Conservation (phyloP, 169 alveolate genomes). For the Theileria annulata region DNA sequence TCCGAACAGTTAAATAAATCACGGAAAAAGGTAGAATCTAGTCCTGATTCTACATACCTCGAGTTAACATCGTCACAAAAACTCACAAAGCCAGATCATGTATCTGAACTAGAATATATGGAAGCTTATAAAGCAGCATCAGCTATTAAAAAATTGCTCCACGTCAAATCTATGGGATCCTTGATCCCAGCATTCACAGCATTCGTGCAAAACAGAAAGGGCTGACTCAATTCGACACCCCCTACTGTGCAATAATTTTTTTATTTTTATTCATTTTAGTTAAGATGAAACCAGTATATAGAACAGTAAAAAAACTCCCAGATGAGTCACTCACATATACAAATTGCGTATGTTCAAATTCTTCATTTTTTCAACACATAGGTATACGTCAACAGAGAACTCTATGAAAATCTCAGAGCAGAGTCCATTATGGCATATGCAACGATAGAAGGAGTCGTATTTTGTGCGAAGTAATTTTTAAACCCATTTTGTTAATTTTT, state of each 20-base stretch:
- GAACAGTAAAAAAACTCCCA: constrained; percentile 64
- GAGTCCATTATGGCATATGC: constrained; percentile 62
- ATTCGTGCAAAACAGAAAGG: constrained; percentile 34
- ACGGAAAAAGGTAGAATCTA: not conserved
- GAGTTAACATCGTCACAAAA: not conserved
- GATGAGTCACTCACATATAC: constrained; percentile 66
- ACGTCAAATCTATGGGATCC: constrained; percentile 59
- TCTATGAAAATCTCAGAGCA: constrained; percentile 41
- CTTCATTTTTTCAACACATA: not conserved
- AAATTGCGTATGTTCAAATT: constrained; percentile 54
- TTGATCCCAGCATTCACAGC: constrained; percentile 64
- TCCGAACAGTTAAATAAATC: not conserved
- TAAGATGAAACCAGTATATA: constrained; percentile 28
- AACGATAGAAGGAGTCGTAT: constrained; percentile 49
- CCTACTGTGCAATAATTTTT: not conserved
- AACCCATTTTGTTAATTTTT: not conserved
- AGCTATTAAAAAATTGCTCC: constrained; percentile 37
- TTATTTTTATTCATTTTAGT: not conserved
- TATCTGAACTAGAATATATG: constrained; percentile 31
- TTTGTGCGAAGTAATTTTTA: constrained; percentile 54
- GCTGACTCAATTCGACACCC: constrained; percentile 2
- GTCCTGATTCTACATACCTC: not conserved
- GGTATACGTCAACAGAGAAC: constrained; percentile 63
- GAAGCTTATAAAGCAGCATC: constrained; percentile 58
- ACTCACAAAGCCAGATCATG: not conserved